Percentiles rank a stretch among this genome's conserved stretches.
Evolutionary conservation across 805 yeast genomes (phyloP).

Genomic region (Hanseniaspora vineae): DNA sequence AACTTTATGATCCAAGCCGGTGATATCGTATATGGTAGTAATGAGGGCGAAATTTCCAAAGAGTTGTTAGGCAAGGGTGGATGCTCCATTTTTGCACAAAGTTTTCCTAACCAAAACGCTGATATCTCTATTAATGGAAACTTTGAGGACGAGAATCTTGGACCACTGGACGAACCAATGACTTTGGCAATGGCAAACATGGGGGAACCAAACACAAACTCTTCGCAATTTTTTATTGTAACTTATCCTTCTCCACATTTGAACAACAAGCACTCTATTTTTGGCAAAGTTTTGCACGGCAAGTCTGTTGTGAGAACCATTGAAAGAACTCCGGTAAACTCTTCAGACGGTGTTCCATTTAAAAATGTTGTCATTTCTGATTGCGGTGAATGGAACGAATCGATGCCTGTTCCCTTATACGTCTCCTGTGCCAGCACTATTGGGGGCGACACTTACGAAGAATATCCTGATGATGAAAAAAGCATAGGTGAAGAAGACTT

Average conservation of each 20-base stretch:
- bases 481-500: conserved; percentile 46
- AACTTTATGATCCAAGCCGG: conserved; percentile 67
- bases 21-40: conserved; percentile 34
- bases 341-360: conserved; percentile 29
- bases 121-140: conserved; percentile 20
- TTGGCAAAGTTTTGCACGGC: conserved; percentile 59
- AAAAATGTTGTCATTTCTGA: conserved; percentile 35
- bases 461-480: conserved; percentile 62
- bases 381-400: conserved; percentile 52
- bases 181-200: conserved; percentile 51
- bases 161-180: conserved; percentile 27
- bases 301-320: conserved; percentile 57
- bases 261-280: conserved; percentile 61
- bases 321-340: conserved; percentile 36
- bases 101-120: conserved; percentile 7
- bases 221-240: conserved; percentile 60
- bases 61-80: conserved; percentile 31
- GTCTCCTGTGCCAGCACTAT: conserved; percentile 48
- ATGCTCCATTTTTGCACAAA: conserved; percentile 27
- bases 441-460: conserved; percentile 66
- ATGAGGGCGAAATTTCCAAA: conserved; percentile 10
- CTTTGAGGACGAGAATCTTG: conserved; percentile 48
- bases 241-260: conserved; percentile 63
- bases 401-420: conserved; percentile 41
- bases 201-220: conserved; percentile 35